These are phyloP conservation scores for Penicillium herquei DNA, from an alignment of 495 filamentous ascomycete genomes.

Conservation along the genomic window DNA sequence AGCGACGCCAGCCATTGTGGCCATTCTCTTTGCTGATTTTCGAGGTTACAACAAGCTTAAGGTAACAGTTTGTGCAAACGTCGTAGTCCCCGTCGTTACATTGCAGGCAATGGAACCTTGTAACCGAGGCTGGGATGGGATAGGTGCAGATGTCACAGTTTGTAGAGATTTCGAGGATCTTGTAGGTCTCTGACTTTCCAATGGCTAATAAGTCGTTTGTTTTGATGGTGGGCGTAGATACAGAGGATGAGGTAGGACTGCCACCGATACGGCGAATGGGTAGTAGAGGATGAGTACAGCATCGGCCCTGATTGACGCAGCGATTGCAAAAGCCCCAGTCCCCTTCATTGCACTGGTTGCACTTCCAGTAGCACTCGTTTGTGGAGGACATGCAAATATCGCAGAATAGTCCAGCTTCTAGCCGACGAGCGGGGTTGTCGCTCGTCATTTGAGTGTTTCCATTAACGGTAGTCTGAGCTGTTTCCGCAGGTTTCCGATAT, in stretches of 20 bases:
- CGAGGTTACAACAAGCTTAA: slow-evolving; percentile 54
- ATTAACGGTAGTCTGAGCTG: slow-evolving; percentile 21
- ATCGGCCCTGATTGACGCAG: slow-evolving; percentile 74
- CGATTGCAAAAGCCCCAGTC: slow-evolving; percentile 88
- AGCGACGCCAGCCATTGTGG: slow-evolving; percentile 75
- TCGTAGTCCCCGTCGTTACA: slow-evolving; percentile 79
- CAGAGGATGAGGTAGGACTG: slow-evolving; percentile 17
- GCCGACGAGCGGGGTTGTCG: slow-evolving; percentile 60
- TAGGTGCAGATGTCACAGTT: slow-evolving; percentile 73
- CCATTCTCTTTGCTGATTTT: slow-evolving; percentile 73
- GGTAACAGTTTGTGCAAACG: slow-evolving; percentile 76
- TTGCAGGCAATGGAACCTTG: slow-evolving; percentile 71
- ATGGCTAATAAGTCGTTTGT: slow-evolving; percentile 26
- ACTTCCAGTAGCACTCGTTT: slow-evolving; percentile 82
- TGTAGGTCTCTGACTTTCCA: slow-evolving; percentile 41
- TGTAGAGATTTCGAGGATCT: slow-evolving; percentile 64
- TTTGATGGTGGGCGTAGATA: slow-evolving; percentile 23
- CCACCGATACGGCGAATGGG: slow-evolving; percentile 54
- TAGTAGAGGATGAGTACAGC: slow-evolving; percentile 75
- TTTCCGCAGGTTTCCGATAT: slow-evolving; percentile 56
- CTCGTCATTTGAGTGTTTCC: slow-evolving; percentile 48
- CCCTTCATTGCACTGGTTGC: slow-evolving; percentile 77
- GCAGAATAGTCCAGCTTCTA: slow-evolving; percentile 85
- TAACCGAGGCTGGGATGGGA: slow-evolving; percentile 63
- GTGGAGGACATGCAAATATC: slow-evolving; percentile 66